Base-by-base conservation (phyloP, 257 asterid species). In the Ilex aquifolium region DNA sequence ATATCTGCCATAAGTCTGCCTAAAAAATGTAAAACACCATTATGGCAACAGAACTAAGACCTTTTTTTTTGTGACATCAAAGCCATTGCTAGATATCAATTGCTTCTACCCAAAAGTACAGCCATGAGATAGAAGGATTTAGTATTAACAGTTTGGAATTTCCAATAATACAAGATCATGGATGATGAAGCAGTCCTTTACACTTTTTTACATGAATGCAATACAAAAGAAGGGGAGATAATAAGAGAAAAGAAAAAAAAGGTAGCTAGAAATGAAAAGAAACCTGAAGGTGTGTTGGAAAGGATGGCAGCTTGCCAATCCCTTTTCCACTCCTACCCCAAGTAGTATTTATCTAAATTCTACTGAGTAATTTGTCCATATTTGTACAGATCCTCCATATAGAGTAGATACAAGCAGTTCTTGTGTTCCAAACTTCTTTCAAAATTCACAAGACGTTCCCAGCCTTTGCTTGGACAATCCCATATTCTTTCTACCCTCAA, bases 371-470 rank as follows among this genome's bases (percentile, higher is more conserved):
- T 61, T 49, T 49, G 39, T 69, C 65, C 57, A 16, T 29, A 52
- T 59, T 39, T 54, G 74, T 74, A 54, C 68, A 58, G 72, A 67
- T 21, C 27, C 27, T 21, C 27, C 27, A 63, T 59, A 32, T 64
- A 70, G 50, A 51, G 67, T 59, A 57, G 57, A 56, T 44, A 51
- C 77, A 52, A 32, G n/a, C 58, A 30, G 58, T 42, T 56, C 13
- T 48, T 49, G 54, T 65, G 53, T 60, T 56, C 29, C 44, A 21
- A 21, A 21, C 61, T 72, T 66, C 59, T 68, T 68, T 88, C 86
- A 83, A 76, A 85, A 88, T 64, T 88, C 88, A 72, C 90, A 91
- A 62, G 98, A 91, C 71, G 89, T 74, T 83, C 92, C 90, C 76
- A 92, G 60, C 76, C 96, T 80, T 62, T 79, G 91, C 83, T 77